A percentile compares a stretch with the other conserved stretches of the same genome.
These are phyloP conservation scores for Actinidia polygama DNA, from an alignment of 179 eudicot species.

Conservation along the genomic window DNA sequence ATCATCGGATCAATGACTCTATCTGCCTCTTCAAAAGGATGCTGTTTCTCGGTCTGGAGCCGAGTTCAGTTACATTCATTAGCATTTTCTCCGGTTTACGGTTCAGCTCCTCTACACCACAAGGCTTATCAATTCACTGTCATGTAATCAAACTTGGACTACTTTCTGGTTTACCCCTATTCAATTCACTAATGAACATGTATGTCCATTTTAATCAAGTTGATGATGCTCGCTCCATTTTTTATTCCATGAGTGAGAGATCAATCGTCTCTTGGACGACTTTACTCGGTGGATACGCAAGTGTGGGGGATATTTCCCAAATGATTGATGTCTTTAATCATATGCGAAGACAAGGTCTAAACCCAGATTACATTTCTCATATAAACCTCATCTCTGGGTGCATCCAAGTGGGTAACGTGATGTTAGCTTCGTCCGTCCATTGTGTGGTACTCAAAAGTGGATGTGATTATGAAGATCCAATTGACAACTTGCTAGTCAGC, in stretches of 20 bases:
- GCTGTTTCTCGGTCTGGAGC: background rate
- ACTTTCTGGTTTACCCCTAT: background rate
- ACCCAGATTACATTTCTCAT: background rate
- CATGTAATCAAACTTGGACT: slow-evolving; percentile 5
- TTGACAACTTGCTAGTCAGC: slow-evolving; percentile 9
- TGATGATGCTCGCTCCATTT: slow-evolving; percentile 1
- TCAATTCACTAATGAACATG: slow-evolving; percentile 7
- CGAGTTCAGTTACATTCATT: background rate
- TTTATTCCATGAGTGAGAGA: slow-evolving; percentile 6
- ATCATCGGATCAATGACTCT: background rate
- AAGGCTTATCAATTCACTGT: slow-evolving; percentile 17
- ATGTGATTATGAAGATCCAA: slow-evolving; percentile 3
- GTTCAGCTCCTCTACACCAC: background rate
- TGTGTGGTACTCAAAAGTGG: slow-evolving; percentile 13
- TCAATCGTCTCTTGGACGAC: slow-evolving; percentile 17
- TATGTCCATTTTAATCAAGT: background rate
- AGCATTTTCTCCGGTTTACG: background rate
- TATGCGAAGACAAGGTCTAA: background rate
- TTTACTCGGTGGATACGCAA: background rate
- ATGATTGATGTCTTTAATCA: background rate
- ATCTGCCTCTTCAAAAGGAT: background rate
- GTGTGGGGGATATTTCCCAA: background rate
- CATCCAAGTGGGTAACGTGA: background rate
- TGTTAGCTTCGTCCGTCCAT: slow-evolving; percentile 4
- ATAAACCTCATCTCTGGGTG: slow-evolving; percentile 5